phyloP scores from a whole-genome alignment of 2,329 filamentous ascomycete genomes.

The Hymenoscyphus scutula region DNA sequence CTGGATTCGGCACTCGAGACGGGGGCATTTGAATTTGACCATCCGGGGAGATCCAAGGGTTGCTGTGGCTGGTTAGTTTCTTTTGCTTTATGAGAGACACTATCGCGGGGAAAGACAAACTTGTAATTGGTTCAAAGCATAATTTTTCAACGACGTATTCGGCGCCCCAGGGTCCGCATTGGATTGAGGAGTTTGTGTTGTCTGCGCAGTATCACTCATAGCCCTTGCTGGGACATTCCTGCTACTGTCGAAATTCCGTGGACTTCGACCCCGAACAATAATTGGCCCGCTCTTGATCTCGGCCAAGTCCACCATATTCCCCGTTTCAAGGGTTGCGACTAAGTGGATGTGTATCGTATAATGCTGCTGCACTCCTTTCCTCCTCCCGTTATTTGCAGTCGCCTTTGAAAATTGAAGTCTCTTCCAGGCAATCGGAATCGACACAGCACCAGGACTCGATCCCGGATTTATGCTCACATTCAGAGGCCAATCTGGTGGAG shows the following conservation, averaged over 20 bases:
- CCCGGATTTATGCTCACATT: constrained; percentile 59
- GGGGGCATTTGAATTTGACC: constrained; percentile 20
- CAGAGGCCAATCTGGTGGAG: constrained; percentile 54
- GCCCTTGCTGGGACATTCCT: constrained; percentile 67
- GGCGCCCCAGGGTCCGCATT: constrained; percentile 31
- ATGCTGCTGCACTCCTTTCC: constrained; percentile 93
- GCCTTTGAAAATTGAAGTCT: constrained; percentile 93
- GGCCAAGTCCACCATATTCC: constrained; percentile 69
- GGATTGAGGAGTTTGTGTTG: constrained; percentile 21
- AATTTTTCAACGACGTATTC: constrained; percentile 30
- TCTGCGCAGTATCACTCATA: constrained; percentile 25
- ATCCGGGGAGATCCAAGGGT: constrained; percentile 33
- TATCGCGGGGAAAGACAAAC: constrained; percentile 19
- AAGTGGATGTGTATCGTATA: constrained; percentile 87
- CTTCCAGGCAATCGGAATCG: constrained; percentile 88
- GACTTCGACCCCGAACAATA: constrained; percentile 89
- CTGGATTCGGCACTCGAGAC: constrained; percentile 17
- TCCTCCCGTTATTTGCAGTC: constrained; percentile 90
- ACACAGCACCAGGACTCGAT: constrained; percentile 76
- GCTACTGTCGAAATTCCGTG: constrained; percentile 87
- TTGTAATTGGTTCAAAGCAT: constrained; percentile 31
- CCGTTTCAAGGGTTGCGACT: constrained; percentile 66
- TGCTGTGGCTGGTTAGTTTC: constrained; percentile 19
- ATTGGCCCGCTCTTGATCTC: constrained; percentile 91
- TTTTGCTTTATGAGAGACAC: not conserved